Evolutionary conservation across 305 asterid species (phyloP).

Genomic region (Vinca major): DNA sequence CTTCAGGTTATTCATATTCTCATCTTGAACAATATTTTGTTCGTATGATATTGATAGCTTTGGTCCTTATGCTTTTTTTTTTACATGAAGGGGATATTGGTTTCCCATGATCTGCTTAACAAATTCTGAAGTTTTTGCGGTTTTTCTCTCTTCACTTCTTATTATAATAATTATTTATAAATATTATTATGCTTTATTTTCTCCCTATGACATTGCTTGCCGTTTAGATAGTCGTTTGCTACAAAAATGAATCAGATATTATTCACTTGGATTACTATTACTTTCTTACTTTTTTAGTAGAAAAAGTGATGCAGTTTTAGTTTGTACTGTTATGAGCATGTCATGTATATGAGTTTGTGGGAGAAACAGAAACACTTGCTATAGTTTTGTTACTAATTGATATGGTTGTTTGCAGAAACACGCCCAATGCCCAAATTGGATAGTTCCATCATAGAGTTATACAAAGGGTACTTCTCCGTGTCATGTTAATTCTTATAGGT

Average conservation of each 20-base stretch:
- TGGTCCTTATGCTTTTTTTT: too few relatives aligned
- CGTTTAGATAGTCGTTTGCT: neutral
- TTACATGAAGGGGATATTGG: neutral
- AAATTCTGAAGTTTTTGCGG: neutral
- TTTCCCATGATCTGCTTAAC: neutral
- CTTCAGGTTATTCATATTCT: slow-evolving; percentile 44
- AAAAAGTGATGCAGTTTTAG: neutral
- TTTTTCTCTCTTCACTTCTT: neutral
- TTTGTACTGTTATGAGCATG: neutral
- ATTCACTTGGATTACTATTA: neutral
- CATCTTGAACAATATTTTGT: neutral
- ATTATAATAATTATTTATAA: too few relatives aligned
- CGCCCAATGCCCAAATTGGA: slow-evolving; percentile 70
- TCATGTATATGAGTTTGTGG: neutral
- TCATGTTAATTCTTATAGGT: neutral
- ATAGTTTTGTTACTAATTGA: slow-evolving; percentile 7
- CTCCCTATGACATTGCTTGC: neutral
- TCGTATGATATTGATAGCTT: neutral
- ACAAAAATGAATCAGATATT: neutral
- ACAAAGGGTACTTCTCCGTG: slow-evolving; percentile 54
- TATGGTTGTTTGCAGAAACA: slow-evolving; percentile 36
- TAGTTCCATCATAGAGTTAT: slow-evolving; percentile 59
- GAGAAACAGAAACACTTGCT: neutral
- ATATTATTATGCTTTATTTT: too few relatives aligned
- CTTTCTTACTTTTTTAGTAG: neutral